These are phyloP conservation scores for Hyaloscypha hepaticicola DNA, from an alignment of 495 filamentous ascomycete species.

Conservation along the genomic window DNA sequence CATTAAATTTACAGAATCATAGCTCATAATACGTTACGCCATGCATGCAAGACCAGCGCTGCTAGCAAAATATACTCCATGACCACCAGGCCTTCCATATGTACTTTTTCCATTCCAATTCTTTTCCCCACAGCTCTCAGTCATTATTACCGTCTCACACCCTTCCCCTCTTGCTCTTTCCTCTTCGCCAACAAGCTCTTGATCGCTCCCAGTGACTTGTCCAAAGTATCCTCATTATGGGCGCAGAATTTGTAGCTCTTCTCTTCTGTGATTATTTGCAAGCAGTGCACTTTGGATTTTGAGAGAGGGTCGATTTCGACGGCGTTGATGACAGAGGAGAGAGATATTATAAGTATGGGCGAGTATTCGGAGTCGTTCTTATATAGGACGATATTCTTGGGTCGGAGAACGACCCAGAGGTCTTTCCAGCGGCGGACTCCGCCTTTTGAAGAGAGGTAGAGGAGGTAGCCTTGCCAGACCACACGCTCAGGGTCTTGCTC, in stretches of 20 bases:
- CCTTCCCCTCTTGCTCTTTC: slow-evolving; percentile 38
- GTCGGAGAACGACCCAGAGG: slow-evolving; percentile 88
- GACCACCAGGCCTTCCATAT: slow-evolving; percentile 13
- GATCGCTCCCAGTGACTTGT: slow-evolving; percentile 82
- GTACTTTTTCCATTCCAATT: background rate
- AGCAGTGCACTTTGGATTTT: slow-evolving; percentile 77
- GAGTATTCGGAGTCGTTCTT: slow-evolving; percentile 92
- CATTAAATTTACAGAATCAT: slow-evolving; percentile 31
- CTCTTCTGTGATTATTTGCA: slow-evolving; percentile 94
- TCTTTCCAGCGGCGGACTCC: slow-evolving; percentile 93
- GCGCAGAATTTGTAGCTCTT: slow-evolving; percentile 89
- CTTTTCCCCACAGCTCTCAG: background rate
- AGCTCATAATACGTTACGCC: slow-evolving; percentile 19
- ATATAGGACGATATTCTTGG: slow-evolving; percentile 84
- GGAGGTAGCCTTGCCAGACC: slow-evolving; percentile 88
- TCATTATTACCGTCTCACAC: background rate
- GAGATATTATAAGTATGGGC: slow-evolving; percentile 75
- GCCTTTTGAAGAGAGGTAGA: slow-evolving; percentile 80
- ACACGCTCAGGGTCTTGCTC: slow-evolving; percentile 66
- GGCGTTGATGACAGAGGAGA: slow-evolving; percentile 81
- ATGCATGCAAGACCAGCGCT: slow-evolving; percentile 6
- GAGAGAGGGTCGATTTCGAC: slow-evolving; percentile 90
- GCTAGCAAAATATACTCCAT: background rate
- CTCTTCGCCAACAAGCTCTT: slow-evolving; percentile 84
- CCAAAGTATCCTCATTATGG: slow-evolving; percentile 74